A percentile compares a stretch with the other conserved stretches of the same genome.
Conservation (phyloP, 768 basidiomycete species). For the Pleurotus platypus region DNA sequence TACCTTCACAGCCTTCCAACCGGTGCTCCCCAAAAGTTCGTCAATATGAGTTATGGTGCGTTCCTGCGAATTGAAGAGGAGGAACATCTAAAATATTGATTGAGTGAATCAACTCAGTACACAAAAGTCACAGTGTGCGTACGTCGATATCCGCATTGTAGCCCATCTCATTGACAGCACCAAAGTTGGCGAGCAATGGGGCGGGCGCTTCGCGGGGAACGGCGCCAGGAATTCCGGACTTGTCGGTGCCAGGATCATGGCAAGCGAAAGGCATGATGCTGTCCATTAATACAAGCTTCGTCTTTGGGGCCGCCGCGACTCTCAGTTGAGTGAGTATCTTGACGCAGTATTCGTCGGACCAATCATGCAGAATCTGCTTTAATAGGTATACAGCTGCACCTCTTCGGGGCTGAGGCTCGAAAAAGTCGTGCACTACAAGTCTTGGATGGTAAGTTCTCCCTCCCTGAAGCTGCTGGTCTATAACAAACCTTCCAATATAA, state of each 20-base stretch:
- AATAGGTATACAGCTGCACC: constrained; percentile 50
- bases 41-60: constrained; percentile 30
- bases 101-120: background rate
- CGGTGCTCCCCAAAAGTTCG: constrained; percentile 21
- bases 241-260: constrained; percentile 19
- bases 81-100: constrained; percentile 29
- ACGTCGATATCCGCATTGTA: constrained; percentile 33
- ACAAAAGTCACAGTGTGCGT: constrained; percentile 10
- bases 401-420: constrained; percentile 35
- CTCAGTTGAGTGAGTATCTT: constrained; percentile 35
- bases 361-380: constrained; percentile 60
- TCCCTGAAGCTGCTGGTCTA: background rate
- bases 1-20: constrained; percentile 30
- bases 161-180: constrained; percentile 29
- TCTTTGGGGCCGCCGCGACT: constrained; percentile 28
- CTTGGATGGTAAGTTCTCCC: background rate
- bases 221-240: constrained; percentile 17
- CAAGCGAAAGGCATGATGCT: constrained; percentile 34
- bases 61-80: constrained; percentile 34
- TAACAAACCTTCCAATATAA: constrained; percentile 22
- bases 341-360: constrained; percentile 44
- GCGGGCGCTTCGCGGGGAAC: constrained; percentile 23
- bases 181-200: constrained; percentile 36
- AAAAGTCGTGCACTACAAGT: constrained; percentile 26
- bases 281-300: constrained; percentile 40